phyloP scores from a whole-genome alignment of 179 eudicot species.

The Spinacia oleracea region DNA sequence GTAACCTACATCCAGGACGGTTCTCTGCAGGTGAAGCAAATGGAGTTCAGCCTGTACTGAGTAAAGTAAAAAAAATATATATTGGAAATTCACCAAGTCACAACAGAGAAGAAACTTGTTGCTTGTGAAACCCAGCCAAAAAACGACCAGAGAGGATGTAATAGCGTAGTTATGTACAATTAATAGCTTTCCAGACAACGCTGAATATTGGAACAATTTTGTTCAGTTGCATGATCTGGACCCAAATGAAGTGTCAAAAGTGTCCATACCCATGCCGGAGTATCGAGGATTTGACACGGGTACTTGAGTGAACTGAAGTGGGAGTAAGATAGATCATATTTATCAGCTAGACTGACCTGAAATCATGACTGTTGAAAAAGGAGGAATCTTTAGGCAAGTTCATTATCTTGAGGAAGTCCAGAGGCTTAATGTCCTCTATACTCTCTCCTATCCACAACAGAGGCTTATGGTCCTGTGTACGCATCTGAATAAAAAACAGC shows the following conservation, averaged over 20 bases:
- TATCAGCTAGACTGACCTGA: conserved; percentile 54
- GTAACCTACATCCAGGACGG: neutral
- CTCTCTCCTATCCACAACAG: conserved; percentile 48
- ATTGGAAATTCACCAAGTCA: neutral
- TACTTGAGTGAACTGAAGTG: too few relatives aligned
- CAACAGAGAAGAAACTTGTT: neutral
- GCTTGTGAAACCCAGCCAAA: conserved; percentile 1
- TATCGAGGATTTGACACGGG: too few relatives aligned
- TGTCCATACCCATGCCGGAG: too few relatives aligned
- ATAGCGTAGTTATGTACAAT: neutral
- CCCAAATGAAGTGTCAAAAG: too few relatives aligned
- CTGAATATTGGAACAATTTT: neutral
- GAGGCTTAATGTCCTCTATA: conserved; percentile 50
- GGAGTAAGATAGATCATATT: too few relatives aligned
- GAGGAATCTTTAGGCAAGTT: conserved; percentile 72
- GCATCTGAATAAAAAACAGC: conserved; percentile 42
- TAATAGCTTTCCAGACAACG: neutral
- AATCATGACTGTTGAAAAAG: conserved; percentile 58
- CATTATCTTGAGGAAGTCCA: conserved; percentile 72
- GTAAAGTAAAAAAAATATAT: neutral
- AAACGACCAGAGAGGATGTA: neutral
- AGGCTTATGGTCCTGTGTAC: conserved; percentile 48
- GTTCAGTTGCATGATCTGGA: too few relatives aligned
- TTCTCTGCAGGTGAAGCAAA: neutral
- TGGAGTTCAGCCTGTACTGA: neutral